Percentiles rank a stretch among this genome's conserved stretches.
Evolutionary conservation across 2,329 filamentous ascomycete species (phyloP).

Genomic region (Aureobasidium sp.): DNA sequence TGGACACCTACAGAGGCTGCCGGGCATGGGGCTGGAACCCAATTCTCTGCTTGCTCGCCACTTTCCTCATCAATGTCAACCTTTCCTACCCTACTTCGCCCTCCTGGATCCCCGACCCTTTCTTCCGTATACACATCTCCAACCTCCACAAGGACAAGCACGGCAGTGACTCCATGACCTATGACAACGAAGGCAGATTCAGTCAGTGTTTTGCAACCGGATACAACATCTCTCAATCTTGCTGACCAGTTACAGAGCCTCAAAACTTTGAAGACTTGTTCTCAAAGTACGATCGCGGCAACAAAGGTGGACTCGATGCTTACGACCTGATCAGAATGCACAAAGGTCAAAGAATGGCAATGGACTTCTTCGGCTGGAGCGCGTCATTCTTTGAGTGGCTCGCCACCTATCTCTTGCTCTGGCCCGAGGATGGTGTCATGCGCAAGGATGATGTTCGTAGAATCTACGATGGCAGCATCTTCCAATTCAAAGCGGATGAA

Average conservation of each 20-base stretch:
- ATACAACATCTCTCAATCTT: neutral
- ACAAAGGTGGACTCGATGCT: conserved; percentile 35
- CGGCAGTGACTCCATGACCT: conserved; percentile 37
- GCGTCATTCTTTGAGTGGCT: conserved; percentile 40
- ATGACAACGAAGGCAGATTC: conserved; percentile 41
- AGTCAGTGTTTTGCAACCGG: conserved; percentile 15
- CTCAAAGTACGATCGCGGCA: conserved; percentile 36
- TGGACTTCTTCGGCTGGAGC: conserved; percentile 42
- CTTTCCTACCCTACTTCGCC: conserved; percentile 45
- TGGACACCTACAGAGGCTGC: conserved; percentile 45
- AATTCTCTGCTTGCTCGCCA: conserved; percentile 37
- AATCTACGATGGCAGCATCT: conserved; percentile 49
- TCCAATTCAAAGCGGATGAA: conserved; percentile 37
- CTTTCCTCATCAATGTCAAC: conserved; percentile 43
- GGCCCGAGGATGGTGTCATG: conserved; percentile 42
- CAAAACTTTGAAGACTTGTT: conserved; percentile 45
- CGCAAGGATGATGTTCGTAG: conserved; percentile 52
- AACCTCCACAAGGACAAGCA: conserved; percentile 40
- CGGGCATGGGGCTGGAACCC: conserved; percentile 40
- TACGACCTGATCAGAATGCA: conserved; percentile 34
- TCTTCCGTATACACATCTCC: conserved; percentile 36
- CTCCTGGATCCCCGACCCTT: conserved; percentile 38
- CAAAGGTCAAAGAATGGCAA: conserved; percentile 36
- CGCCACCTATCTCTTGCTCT: conserved; percentile 1
- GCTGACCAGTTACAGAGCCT: conserved; percentile 21